Evolutionary conservation across 2,329 filamentous ascomycete genomes (phyloP).

Genomic region (Thielaviopsis musarum): DNA sequence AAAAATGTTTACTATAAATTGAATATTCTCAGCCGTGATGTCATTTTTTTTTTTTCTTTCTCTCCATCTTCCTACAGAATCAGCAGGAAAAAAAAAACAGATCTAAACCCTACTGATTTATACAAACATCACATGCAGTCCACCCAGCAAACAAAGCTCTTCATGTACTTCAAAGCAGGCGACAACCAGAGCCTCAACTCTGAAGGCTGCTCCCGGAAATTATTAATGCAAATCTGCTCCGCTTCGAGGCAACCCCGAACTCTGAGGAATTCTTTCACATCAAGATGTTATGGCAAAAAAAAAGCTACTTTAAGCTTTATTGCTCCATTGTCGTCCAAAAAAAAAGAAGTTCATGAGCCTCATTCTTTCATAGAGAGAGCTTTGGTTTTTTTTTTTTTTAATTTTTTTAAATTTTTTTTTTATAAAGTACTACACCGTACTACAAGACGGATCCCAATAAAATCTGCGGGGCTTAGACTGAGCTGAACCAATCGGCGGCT

Average conservation of each 20-base stretch:
- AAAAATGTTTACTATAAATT: too few relatives aligned
- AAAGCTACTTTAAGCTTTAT: background rate
- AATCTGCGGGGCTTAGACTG: background rate
- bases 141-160: too few relatives aligned
- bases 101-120: too few relatives aligned
- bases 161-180: background rate
- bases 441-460: background rate
- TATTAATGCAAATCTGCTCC: background rate
- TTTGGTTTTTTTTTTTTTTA: too few relatives aligned
- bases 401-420: background rate
- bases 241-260: background rate
- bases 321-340: background rate
- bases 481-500: background rate
- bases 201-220: background rate
- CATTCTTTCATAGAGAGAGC: background rate
- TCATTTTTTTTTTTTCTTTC: background rate
- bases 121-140: too few relatives aligned
- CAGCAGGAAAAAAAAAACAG: too few relatives aligned
- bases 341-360: background rate
- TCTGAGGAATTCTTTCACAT: background rate
- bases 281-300: background rate
- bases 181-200: background rate
- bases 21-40: background rate
- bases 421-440: background rate
- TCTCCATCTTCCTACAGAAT: background rate